Evolutionary conservation across 129 eudicot species (phyloP).

Genomic region (Arctium minus): DNA sequence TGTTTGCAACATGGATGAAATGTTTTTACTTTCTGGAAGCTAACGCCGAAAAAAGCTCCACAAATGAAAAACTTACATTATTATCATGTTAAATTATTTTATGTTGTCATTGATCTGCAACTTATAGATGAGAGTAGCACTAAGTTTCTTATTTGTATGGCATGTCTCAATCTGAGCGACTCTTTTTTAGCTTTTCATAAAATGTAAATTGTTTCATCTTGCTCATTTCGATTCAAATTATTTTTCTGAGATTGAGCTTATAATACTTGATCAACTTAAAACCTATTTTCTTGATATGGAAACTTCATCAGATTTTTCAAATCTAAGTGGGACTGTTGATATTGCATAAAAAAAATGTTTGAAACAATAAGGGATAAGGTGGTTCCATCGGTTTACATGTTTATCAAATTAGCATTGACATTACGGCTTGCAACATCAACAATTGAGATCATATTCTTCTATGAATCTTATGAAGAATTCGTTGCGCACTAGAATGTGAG

Average conservation of each 20-base stretch:
- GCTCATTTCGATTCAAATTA: background rate
- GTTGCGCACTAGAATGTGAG: no score
- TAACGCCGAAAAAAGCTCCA: background rate
- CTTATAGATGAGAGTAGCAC: no score
- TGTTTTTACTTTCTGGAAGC: background rate
- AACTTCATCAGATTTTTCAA: background rate
- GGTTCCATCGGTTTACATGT: background rate
- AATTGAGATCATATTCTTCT: background rate
- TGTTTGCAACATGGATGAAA: no score
- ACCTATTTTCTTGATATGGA: background rate
- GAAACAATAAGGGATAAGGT: background rate
- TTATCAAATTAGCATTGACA: background rate
- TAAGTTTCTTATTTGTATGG: background rate
- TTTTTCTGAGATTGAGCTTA: background rate
- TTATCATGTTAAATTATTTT: background rate
- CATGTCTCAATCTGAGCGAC: background rate
- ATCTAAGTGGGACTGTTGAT: background rate
- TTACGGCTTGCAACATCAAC: background rate
- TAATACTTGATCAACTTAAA: background rate
- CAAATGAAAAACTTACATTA: no score
- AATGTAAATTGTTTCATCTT: background rate
- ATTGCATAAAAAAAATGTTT: background rate
- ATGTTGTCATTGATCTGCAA: background rate
- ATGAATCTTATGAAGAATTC: background rate
- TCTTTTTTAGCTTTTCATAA: background rate